Evolutionary conservation across 2,329 filamentous ascomycete species (phyloP), one percentile per base, ranked within the genome.

Genomic region (Pseudogymnoascus sp.): DNA sequence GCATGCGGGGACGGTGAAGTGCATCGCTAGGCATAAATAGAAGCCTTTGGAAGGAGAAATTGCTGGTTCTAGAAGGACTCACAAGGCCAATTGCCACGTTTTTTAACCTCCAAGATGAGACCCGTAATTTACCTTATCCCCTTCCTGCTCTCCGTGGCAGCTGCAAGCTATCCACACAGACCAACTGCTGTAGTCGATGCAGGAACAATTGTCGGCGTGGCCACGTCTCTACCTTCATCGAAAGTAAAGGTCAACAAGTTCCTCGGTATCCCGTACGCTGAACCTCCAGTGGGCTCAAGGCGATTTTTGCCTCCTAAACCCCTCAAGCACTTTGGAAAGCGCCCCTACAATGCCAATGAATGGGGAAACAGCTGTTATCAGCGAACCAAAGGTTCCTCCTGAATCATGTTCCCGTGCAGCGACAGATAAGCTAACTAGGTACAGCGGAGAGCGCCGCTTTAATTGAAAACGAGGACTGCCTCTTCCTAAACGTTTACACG

Each of bases 211-310:
- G 35, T 58, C 13, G 54, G 54, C 15, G 35, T 39, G 15, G 13
- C 54, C 10, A 36, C 54, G 7, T 58, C 54, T 26, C 31, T 58
- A 7, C 54, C 54, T 3, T 36, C 58, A 41, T 60, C 63, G 4
- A 64, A 57, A 1, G 60, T 60, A 9, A 61, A 50, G 2, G 59
- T 64, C 9, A 37, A 64, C 58, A 50, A 61, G 17, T 61, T 59
- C 35, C 60, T 61, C 21, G 60, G 60, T 5, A 58, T 61, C 4
- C 60, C 60, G 15, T 61, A 59, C 44, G 60, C 60, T 15, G 60
- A 54, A 13, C 47, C 50, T 2, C 60, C 60, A 21, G 35, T 39
- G 13, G 35, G 60, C 26, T 59, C n/a, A 58, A 50, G 6, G n/a
- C 54, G 33, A 36, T 61, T n/a, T 66, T 60, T 37, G 44, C 61